Percentiles rank a stretch among this genome's conserved stretches.
Conservation (phyloP, 768 basidiomycete genomes). For the Lactarius deliciosus region DNA sequence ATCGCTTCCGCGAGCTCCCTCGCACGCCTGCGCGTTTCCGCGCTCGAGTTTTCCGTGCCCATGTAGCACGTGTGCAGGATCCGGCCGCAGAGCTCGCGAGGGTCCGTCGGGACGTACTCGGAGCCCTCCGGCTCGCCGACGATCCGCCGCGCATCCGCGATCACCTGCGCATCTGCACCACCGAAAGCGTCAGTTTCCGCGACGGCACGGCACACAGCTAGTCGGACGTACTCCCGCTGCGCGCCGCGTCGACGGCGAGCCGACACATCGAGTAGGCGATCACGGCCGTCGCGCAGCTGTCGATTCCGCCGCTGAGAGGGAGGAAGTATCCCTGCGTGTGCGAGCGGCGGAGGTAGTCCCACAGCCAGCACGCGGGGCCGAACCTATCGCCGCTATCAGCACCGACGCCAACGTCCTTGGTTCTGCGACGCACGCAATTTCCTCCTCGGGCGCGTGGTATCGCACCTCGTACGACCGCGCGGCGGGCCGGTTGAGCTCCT, state of each 20-base stretch:
- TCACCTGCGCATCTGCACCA: constrained; percentile 69
- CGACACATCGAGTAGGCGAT: constrained; percentile 98
- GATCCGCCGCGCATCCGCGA: constrained; percentile 87
- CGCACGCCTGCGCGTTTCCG: constrained; percentile 81
- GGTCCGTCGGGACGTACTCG: constrained; percentile 79
- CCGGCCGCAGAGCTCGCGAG: constrained; percentile 78
- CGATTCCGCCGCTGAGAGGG: constrained; percentile 94
- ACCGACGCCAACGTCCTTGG: neutral
- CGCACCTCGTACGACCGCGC: constrained; percentile 46
- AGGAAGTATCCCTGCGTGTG: constrained; percentile 93
- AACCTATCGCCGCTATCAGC: constrained; percentile 48
- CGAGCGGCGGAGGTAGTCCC: constrained; percentile 97
- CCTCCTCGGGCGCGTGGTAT: constrained; percentile 91
- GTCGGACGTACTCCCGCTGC: constrained; percentile 57
- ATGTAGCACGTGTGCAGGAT: constrained; percentile 99
- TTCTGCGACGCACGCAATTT: constrained; percentile 81
- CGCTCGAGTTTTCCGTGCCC: constrained; percentile 95
- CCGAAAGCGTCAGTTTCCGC: neutral
- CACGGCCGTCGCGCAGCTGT: constrained; percentile 94
- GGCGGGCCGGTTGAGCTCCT: constrained; percentile 32
- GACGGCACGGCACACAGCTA: too few relatives aligned
- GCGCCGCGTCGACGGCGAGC: constrained; percentile 78
- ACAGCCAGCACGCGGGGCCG: constrained; percentile 99
- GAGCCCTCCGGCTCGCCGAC: constrained; percentile 81
- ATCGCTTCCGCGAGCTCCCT: constrained; percentile 86